These are phyloP conservation scores for Leucosporidium yakuticum DNA, from an alignment of 768 basidiomycete genomes.

Conservation along the genomic window DNA sequence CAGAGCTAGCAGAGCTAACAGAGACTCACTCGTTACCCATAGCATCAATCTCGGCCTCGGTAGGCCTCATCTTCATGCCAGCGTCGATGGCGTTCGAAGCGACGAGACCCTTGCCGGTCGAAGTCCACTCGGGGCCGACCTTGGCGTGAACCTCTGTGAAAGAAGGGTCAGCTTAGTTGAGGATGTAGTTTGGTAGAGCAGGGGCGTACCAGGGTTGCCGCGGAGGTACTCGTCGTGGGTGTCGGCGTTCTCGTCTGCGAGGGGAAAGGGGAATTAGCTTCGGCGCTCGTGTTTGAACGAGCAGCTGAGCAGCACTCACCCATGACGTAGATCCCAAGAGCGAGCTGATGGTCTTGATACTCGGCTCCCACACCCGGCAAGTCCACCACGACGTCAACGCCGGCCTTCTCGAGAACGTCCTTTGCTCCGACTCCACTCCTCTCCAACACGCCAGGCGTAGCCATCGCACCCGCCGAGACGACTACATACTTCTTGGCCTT, in stretches of 20 bases:
- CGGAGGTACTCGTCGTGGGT: constrained; percentile 67
- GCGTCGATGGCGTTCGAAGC: constrained; percentile 68
- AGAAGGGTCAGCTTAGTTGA: neutral
- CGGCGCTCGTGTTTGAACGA: neutral
- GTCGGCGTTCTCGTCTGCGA: constrained; percentile 53
- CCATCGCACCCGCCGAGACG: constrained; percentile 18
- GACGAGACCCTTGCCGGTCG: constrained; percentile 61
- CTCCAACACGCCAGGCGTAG: constrained; percentile 24
- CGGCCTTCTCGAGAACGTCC: constrained; percentile 13
- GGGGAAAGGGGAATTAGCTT: constrained; percentile 51
- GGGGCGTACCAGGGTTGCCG: constrained; percentile 48
- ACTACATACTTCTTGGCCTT: constrained; percentile 20
- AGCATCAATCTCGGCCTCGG: constrained; percentile 62
- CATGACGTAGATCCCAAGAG: neutral
- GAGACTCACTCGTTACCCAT: constrained; percentile 59
- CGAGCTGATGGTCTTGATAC: constrained; percentile 40
- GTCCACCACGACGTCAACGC: constrained; percentile 36
- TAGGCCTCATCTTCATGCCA: constrained; percentile 67
- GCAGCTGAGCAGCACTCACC: too few relatives aligned
- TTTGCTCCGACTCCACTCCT: constrained; percentile 19
- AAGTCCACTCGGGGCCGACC: constrained; percentile 61
- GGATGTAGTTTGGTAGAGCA: too few relatives aligned
- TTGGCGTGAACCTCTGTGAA: constrained; percentile 44
- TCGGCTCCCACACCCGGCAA: constrained; percentile 49
- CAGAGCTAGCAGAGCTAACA: neutral